Evolutionary conservation across 176 grass and related monocot species (phyloP).

Genomic region (Oropetium thomaeum): DNA sequence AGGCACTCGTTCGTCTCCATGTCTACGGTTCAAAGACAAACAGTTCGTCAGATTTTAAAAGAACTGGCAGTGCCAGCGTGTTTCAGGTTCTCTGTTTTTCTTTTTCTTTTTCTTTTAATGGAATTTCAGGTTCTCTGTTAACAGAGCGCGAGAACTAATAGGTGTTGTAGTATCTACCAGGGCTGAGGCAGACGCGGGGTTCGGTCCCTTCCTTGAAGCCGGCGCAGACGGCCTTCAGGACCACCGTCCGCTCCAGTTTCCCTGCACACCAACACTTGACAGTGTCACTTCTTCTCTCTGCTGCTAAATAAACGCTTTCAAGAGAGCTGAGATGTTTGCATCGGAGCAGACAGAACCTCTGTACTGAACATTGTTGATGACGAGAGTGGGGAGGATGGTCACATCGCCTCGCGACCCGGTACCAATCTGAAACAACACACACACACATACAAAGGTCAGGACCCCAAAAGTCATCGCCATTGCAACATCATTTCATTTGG

Average conservation of each 20-base stretch:
- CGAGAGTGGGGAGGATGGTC: slow-evolving; percentile 81
- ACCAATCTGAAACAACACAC: slow-evolving; percentile 44
- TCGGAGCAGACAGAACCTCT: slow-evolving; percentile 50
- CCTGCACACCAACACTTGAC: slow-evolving; percentile 17
- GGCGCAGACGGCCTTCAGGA: slow-evolving; percentile 90
- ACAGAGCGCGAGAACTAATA: no score
- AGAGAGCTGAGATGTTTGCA: neutral
- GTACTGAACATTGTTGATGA: slow-evolving; percentile 97
- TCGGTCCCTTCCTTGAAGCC: slow-evolving; percentile 92
- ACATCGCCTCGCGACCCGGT: slow-evolving; percentile 78
- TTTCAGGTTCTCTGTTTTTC: neutral
- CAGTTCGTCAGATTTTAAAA: neutral
- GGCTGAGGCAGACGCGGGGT: slow-evolving; percentile 80
- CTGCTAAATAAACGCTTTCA: neutral
- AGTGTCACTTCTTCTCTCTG: neutral
- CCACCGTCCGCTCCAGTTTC: slow-evolving; percentile 80
- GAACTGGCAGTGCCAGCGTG: neutral
- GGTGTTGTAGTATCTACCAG: no score
- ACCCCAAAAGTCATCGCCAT: no score
- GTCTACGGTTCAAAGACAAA: slow-evolving; percentile 30
- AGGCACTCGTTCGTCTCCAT: slow-evolving; percentile 91
- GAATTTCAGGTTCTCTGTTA: neutral
- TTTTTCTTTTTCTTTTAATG: no score
- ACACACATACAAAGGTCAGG: no score
- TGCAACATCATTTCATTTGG: no score